These are phyloP conservation scores for Rhizophora mangle DNA, from an alignment of 345 rosid species.

Conservation along the genomic window DNA sequence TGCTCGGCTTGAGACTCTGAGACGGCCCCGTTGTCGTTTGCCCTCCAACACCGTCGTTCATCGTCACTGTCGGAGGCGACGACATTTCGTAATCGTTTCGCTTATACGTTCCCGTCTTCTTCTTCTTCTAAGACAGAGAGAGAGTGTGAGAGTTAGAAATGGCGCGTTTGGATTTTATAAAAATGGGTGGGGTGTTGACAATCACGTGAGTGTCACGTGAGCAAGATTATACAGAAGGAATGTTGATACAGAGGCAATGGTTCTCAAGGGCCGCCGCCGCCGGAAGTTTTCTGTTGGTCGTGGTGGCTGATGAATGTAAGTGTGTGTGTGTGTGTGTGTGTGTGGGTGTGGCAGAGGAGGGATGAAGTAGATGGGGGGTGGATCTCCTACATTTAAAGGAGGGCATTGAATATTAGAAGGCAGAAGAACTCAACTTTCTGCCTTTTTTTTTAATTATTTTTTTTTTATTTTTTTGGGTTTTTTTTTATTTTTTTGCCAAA, in stretches of 20 bases:
- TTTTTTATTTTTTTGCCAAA: no score
- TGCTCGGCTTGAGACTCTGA: slow-evolving; percentile 59
- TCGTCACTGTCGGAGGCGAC: slow-evolving; percentile 7
- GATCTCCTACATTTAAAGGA: no score
- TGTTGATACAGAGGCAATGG: no score
- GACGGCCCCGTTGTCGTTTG: slow-evolving; percentile 12
- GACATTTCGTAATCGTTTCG: not conserved
- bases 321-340: not conserved
- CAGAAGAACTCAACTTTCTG: no score
- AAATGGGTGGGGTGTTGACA: not conserved
- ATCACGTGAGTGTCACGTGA: slow-evolving; percentile 7
- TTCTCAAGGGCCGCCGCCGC: no score
- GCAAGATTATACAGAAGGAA: not conserved
- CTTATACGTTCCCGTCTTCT: no score
- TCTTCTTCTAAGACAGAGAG: not conserved
- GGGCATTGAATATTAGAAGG: no score
- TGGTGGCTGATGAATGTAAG: not conserved
- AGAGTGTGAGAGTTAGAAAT: not conserved
- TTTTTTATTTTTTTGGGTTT: no score
- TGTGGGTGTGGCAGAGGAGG: not conserved
- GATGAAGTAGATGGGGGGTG: not conserved
- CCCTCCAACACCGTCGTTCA: slow-evolving; percentile 15
- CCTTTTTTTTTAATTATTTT: no score
- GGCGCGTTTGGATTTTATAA: not conserved
- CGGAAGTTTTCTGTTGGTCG: not conserved